Evolutionary conservation across 768 basidiomycete genomes (phyloP).

Genomic region (Chalciporus piperatus): DNA sequence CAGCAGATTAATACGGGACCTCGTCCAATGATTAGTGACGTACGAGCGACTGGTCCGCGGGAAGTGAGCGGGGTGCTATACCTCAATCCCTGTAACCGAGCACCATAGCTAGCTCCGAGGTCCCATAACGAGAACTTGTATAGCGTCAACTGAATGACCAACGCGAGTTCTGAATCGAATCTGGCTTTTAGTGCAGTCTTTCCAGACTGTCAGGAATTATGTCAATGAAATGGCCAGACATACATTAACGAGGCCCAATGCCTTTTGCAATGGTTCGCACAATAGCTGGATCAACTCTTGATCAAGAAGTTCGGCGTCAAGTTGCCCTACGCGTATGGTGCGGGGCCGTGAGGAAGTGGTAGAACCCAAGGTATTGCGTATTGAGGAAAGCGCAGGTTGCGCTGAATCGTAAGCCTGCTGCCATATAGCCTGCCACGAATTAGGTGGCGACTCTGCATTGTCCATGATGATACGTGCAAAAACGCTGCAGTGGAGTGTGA

Average conservation of each 20-base stretch:
- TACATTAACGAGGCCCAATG: constrained; percentile 68
- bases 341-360: constrained; percentile 37
- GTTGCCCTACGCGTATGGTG: constrained; percentile 81
- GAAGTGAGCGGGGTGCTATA: constrained; percentile 40
- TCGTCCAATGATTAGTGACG: constrained; percentile 6
- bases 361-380: constrained; percentile 40
- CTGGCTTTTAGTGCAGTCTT: constrained; percentile 58
- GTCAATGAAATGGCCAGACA: constrained; percentile 21
- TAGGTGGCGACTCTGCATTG: background rate
- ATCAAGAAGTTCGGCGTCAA: constrained; percentile 90
- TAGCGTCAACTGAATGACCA: constrained; percentile 67
- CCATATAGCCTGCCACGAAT: constrained; percentile 38
- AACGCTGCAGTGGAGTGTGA: background rate
- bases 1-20: background rate
- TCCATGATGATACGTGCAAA: constrained; percentile 14
- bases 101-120: constrained; percentile 77
- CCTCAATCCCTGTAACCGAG: constrained; percentile 73
- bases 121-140: constrained; percentile 87
- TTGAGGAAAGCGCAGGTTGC: constrained; percentile 49
- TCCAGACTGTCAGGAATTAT: constrained; percentile 16
- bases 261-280: constrained; percentile 74
- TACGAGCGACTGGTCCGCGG: constrained; percentile 17
- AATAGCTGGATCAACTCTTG: constrained; percentile 81
- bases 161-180: constrained; percentile 70
- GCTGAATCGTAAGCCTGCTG: constrained; percentile 65